Evolutionary conservation across 2,329 filamentous ascomycete species (phyloP), one percentile per base, ranked within the genome.

Genomic region (Fusarium chaquense): DNA sequence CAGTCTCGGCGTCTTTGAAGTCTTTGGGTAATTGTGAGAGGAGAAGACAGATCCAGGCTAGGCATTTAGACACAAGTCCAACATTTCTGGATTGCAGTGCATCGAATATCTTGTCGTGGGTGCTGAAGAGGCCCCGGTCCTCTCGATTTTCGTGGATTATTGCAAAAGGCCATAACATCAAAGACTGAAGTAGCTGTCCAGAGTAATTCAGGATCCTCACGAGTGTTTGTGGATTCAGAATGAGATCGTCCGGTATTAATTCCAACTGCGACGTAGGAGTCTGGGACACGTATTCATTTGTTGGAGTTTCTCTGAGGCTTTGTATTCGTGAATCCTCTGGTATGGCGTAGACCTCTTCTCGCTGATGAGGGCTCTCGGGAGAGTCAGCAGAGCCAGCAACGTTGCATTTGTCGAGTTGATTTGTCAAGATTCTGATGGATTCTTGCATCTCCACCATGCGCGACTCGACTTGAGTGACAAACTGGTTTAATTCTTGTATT

Each of bases 1-100:
- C 73, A 40, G 75, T 63, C 60, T 76, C 76, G 67, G 74, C 81
- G 58, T 72, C 72, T 28, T 41, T 41, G 11, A 68, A 69, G 26
- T 50, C 43, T 72, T 77, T 58, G 49, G 84, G 71, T 59, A 83
- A 64, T 75, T 84, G 73, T 64, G 81, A 75, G 72, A 82, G 73
- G 64, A 78, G 78, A 64, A 85, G 77, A 71, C 81, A 62, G 58
- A 83, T 72, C 76, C 83, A 81, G 67, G 87, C 65, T 13, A 84
- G 67, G 13, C 79, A 78, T 62, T 82, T 84, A 10, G 65, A 62
- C 13, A 63, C 15, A 15, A 59, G 33, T 3, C 65, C 65, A 6
- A 56, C 13, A 7, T 63, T 41, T 45, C n/a, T 6, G 4, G 63
- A 58, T 9, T 15, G 44, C 1, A 65, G 4, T 40, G 36, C 36